Conservation (phyloP, 306 rosid species). For the Fragaria iinumae region DNA sequence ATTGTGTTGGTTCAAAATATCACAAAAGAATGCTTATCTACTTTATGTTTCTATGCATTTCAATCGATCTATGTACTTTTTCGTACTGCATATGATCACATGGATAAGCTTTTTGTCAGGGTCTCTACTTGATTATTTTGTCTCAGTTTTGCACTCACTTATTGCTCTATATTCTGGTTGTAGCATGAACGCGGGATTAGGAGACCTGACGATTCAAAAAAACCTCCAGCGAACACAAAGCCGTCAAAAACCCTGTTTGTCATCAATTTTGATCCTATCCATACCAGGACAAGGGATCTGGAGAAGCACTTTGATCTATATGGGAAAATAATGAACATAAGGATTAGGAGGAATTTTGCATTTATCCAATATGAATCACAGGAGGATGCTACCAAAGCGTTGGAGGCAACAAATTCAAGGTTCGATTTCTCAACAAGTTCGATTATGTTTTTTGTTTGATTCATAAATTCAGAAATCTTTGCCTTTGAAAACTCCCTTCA, state of each 20-base stretch:
- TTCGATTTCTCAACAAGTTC: slow-evolving; percentile 29
- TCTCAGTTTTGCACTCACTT: slow-evolving; percentile 14
- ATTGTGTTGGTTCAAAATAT: not conserved
- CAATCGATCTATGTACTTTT: not conserved
- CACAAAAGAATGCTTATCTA: slow-evolving; percentile 17
- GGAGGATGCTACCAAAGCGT: slow-evolving; percentile 78
- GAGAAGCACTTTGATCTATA: slow-evolving; percentile 77
- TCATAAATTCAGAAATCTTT: slow-evolving; percentile 2
- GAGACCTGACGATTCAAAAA: slow-evolving; percentile 58
- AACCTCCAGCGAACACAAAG: slow-evolving; percentile 52
- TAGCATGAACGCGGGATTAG: slow-evolving; percentile 77
- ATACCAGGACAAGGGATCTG: slow-evolving; percentile 77
- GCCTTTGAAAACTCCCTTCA: not conserved
- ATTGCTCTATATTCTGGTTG: slow-evolving; percentile 31
- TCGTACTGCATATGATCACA: not conserved
- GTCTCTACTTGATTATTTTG: slow-evolving; percentile 13
- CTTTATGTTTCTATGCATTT: slow-evolving; percentile 17
- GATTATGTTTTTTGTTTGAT: not conserved
- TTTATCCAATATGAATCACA: slow-evolving; percentile 72
- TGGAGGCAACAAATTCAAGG: slow-evolving; percentile 77
- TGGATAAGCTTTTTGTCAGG: slow-evolving; percentile 12
- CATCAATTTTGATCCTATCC: slow-evolving; percentile 78
- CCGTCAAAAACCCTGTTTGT: slow-evolving; percentile 80
- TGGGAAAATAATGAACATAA: slow-evolving; percentile 68
- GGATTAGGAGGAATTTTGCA: slow-evolving; percentile 86